These are phyloP conservation scores for Colletotrichum tropicicola DNA, from an alignment of 2,329 filamentous ascomycete species.

Conservation along the genomic window DNA sequence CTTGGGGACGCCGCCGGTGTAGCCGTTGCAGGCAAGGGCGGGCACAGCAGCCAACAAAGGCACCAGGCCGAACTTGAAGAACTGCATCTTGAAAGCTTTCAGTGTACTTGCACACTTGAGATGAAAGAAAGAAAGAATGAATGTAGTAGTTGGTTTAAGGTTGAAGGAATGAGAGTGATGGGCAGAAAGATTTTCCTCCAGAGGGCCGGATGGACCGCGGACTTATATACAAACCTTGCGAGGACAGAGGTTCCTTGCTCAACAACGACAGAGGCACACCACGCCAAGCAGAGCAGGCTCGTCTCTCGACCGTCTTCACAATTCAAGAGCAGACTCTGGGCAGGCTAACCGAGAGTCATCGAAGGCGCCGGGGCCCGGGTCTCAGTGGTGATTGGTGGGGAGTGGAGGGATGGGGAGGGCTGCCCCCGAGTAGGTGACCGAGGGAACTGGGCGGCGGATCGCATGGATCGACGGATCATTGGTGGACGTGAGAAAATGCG, in stretches of 20 bases:
- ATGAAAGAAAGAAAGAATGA: conserved; percentile 1
- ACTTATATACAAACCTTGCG: conserved; percentile 19
- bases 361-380: not conserved
- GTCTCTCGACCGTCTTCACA: not conserved
- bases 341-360: not conserved
- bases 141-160: conserved; percentile 11
- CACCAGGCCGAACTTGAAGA: conserved; percentile 32
- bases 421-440: not conserved
- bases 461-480: not conserved
- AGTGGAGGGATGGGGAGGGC: not conserved
- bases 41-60: conserved; percentile 37
- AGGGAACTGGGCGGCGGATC: not conserved
- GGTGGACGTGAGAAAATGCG: not conserved
- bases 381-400: not conserved
- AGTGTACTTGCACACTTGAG: not conserved
- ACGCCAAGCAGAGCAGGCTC: not conserved
- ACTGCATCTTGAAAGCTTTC: conserved; percentile 12
- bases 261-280: not conserved
- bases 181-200: not conserved
- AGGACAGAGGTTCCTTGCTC: not conserved
- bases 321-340: not conserved
- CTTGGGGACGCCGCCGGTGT: conserved; percentile 41
- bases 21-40: conserved; percentile 40
- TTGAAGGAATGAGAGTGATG: conserved; percentile 7
- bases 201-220: not conserved